These are phyloP conservation scores for Rhipidocladum racemiflorum DNA, from an alignment of 176 grass and related monocot genomes.

Conservation along the genomic window DNA sequence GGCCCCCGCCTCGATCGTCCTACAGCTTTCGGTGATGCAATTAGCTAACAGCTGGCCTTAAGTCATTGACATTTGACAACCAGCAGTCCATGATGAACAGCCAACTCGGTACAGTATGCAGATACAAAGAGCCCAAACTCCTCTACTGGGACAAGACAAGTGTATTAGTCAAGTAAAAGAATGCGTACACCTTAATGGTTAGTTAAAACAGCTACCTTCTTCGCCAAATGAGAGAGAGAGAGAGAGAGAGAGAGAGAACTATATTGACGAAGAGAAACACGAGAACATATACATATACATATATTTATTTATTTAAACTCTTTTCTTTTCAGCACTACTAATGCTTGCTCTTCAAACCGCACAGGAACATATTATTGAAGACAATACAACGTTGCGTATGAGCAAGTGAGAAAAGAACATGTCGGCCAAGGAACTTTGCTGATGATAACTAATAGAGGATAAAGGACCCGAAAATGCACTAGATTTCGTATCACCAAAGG, in stretches of 20 bases:
- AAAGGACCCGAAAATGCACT: background rate
- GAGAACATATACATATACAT: too few species aligned
- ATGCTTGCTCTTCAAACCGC: background rate
- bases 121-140: background rate
- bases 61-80: constrained; percentile 40
- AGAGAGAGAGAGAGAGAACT: too few species aligned
- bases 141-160: background rate
- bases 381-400: background rate
- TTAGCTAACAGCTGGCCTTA: constrained; percentile 37
- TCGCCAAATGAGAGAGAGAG: too few species aligned
- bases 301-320: too few species aligned
- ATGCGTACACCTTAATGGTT: too few species aligned
- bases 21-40: constrained; percentile 35
- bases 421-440: background rate
- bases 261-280: too few species aligned
- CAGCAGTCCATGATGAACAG: constrained; percentile 35
- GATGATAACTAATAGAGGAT: background rate
- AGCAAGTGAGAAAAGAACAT: background rate
- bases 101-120: background rate
- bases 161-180: background rate
- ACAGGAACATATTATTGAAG: background rate
- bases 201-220: too few species aligned
- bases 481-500: background rate
- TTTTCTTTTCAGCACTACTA: too few species aligned
- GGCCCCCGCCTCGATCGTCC: background rate